Conservation (phyloP, 148 eudicot species). For the Chenopodium berlandieri region DNA sequence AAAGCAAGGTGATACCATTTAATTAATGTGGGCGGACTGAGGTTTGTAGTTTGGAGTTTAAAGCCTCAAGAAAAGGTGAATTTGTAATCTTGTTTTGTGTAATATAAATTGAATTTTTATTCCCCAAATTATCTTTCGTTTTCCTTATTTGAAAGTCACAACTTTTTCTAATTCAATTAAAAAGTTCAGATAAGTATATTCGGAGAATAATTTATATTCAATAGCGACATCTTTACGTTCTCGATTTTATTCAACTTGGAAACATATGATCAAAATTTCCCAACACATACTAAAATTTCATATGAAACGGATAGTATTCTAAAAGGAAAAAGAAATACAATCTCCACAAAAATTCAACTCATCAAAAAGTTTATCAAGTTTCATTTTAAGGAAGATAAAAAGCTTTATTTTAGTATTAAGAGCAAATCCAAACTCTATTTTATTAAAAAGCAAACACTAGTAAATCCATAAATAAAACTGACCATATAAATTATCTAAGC, state of each 20-base stretch:
- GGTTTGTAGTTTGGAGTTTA: no score
- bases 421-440: background rate
- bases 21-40: no score
- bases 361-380: background rate
- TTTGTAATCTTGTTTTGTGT: no score
- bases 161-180: background rate
- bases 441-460: background rate
- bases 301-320: background rate
- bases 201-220: background rate
- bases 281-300: background rate
- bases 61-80: no score
- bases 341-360: background rate
- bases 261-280: background rate
- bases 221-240: slow-evolving; percentile 1
- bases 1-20: no score
- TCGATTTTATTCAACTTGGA: background rate
- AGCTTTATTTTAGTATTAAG: background rate
- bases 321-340: background rate
- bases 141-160: background rate
- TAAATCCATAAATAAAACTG: background rate
- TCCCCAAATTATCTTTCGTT: background rate
- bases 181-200: background rate
- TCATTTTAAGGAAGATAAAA: background rate
- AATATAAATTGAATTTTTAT: no score
- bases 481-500: background rate